Percentiles rank a stretch among this genome's conserved stretches.
Evolutionary conservation across 805 yeast genomes (phyloP).

Genomic region (Candida ovalis): DNA sequence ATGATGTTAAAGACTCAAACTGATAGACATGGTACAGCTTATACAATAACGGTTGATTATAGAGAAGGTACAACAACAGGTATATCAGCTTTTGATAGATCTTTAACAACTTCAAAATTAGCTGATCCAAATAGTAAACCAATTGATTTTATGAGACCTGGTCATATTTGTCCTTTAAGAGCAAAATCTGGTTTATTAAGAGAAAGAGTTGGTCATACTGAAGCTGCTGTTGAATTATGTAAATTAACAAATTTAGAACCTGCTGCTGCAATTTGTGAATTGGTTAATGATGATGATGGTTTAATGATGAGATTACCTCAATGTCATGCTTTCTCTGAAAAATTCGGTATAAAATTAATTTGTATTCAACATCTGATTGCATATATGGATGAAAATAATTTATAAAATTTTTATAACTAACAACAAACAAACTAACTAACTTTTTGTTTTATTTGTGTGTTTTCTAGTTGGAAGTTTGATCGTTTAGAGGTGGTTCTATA

Average conservation of each 20-base stretch:
- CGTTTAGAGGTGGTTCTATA: no score
- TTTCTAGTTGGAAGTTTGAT: no score
- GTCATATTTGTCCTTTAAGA: conserved; percentile 89
- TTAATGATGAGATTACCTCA: conserved; percentile 92
- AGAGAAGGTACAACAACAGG: conserved; percentile 94
- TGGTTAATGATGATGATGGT: conserved; percentile 91
- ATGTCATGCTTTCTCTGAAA: conserved; percentile 65
- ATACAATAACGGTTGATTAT: conserved; percentile 87
- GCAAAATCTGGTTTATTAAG: conserved; percentile 84
- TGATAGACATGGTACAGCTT: conserved; percentile 96
- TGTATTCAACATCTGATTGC: conserved; percentile 73
- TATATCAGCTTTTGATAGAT: conserved; percentile 91
- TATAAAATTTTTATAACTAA: conserved; percentile 1
- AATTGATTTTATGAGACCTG: conserved; percentile 80
- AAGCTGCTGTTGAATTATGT: conserved; percentile 90
- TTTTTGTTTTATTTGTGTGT: no score
- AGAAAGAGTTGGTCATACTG: conserved; percentile 91
- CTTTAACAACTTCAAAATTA: conserved; percentile 69
- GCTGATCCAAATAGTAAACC: conserved; percentile 59
- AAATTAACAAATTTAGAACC: conserved; percentile 71
- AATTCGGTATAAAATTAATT: conserved; percentile 63
- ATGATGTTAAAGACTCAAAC: conserved; percentile 60
- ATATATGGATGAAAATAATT: conserved; percentile 36
- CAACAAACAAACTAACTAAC: no score
- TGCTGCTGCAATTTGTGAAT: conserved; percentile 90